phyloP scores from a whole-genome alignment of 495 filamentous ascomycete genomes.

The Penicillium herquei region DNA sequence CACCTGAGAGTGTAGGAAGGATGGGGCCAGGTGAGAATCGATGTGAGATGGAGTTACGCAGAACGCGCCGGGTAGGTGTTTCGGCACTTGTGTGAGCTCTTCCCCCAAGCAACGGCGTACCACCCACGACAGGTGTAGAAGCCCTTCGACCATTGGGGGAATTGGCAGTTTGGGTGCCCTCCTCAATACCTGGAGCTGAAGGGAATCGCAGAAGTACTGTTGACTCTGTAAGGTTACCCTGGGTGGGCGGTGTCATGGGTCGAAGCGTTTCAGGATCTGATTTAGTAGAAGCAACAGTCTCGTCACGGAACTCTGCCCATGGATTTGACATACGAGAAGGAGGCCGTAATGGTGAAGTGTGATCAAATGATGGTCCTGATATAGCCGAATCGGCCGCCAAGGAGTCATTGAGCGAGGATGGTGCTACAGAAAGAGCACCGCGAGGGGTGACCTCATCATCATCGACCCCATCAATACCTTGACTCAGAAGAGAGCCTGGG shows the following conservation, averaged over 20 bases:
- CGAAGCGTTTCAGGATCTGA: slow-evolving; percentile 30
- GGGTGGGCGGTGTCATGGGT: slow-evolving; percentile 29
- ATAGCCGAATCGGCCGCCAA: slow-evolving; percentile 30
- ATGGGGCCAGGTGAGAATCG: slow-evolving; percentile 42
- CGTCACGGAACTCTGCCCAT: slow-evolving; percentile 33
- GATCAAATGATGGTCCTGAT: slow-evolving; percentile 29
- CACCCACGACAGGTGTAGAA: slow-evolving; percentile 14
- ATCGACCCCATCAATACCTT: slow-evolving; percentile 33
- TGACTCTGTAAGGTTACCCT: slow-evolving; percentile 22
- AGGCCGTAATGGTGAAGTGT: slow-evolving; percentile 31
- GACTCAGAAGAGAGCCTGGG: slow-evolving; percentile 34
- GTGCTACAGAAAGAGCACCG: slow-evolving; percentile 32
- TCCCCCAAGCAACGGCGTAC: slow-evolving; percentile 11
- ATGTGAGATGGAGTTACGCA: slow-evolving; percentile 39
- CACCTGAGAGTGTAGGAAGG: slow-evolving; percentile 48
- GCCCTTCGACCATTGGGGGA: slow-evolving; percentile 14
- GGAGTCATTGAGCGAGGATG: slow-evolving; percentile 36
- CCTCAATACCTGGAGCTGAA: slow-evolving; percentile 34
- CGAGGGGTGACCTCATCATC: slow-evolving; percentile 34
- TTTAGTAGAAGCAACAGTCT: slow-evolving; percentile 10
- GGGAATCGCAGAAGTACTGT: slow-evolving; percentile 42
- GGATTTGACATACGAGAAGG: slow-evolving; percentile 42
- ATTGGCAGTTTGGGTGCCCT: slow-evolving; percentile 10
- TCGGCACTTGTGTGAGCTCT: slow-evolving; percentile 28
- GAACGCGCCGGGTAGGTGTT: slow-evolving; percentile 32